These are phyloP conservation scores for Vigna nakashimae DNA, from an alignment of 306 rosid genomes.

Conservation along the genomic window DNA sequence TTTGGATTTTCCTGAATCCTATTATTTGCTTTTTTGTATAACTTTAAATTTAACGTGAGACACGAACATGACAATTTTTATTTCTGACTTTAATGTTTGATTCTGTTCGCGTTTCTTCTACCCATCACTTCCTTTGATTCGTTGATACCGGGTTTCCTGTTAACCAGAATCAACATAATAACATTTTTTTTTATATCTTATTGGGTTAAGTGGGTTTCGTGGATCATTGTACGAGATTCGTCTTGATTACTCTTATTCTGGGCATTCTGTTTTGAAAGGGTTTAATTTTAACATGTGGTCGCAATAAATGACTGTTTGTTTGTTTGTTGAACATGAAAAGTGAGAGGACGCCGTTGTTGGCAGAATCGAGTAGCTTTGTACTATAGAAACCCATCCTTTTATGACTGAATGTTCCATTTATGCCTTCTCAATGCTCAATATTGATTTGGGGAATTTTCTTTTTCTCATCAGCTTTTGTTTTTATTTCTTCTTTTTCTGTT, in stretches of 20 bases:
- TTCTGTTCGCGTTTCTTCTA: background rate
- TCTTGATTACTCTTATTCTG: background rate
- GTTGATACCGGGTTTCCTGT: conserved; percentile 21
- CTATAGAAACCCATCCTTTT: conserved; percentile 22
- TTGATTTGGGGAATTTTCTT: background rate
- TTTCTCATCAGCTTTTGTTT: background rate
- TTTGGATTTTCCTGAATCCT: too few species aligned
- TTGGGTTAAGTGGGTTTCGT: background rate
- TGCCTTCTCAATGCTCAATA: background rate
- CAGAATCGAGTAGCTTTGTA: background rate
- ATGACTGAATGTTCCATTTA: conserved; percentile 38
- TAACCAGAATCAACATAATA: background rate
- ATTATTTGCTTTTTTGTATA: conserved; percentile 6
- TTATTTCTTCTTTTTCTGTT: background rate
- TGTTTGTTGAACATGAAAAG: conserved; percentile 32
- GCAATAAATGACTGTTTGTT: conserved; percentile 39
- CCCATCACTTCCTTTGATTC: background rate
- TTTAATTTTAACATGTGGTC: background rate
- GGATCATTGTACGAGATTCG: background rate
- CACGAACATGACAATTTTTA: background rate
- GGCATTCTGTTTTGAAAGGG: background rate
- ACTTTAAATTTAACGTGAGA: background rate
- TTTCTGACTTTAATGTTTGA: background rate
- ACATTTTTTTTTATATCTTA: too few species aligned
- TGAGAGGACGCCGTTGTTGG: background rate